Conservation (phyloP, 371 early-diverging fungal genomes). For the Mucor racemosus region DNA sequence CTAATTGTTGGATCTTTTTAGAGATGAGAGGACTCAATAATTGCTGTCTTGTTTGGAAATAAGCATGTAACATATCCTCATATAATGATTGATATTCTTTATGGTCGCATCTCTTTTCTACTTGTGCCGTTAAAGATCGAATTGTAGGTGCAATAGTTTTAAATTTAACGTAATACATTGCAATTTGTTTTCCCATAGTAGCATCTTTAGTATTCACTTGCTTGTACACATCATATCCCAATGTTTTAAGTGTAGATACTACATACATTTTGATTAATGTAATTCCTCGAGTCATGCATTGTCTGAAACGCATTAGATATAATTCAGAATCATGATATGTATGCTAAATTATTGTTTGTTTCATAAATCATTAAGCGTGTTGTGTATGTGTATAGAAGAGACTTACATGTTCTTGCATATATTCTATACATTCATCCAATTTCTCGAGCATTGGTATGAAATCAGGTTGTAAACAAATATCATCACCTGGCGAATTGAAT, state of each 20-base stretch:
- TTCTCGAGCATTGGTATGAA: constrained; percentile 81
- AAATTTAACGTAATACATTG: constrained; percentile 81
- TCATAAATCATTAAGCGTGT: no score
- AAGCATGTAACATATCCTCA: constrained; percentile 75
- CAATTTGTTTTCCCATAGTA: constrained; percentile 44
- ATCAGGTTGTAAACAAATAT: constrained; percentile 73
- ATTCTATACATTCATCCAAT: constrained; percentile 81
- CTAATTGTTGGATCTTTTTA: constrained; percentile 63
- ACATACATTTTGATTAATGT: constrained; percentile 89
- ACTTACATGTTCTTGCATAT: constrained; percentile 74
- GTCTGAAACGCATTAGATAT: constrained; percentile 88
- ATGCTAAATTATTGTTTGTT: constrained; percentile 39
- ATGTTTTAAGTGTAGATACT: constrained; percentile 65
- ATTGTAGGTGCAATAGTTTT: constrained; percentile 67
- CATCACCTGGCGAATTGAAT: constrained; percentile 83
- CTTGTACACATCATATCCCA: constrained; percentile 67
- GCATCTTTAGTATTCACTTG: constrained; percentile 41
- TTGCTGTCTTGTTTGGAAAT: constrained; percentile 72
- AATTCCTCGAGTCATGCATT: constrained; percentile 89
- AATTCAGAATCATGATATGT: constrained; percentile 85
- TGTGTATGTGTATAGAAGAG: neutral
- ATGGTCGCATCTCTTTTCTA: constrained; percentile 75
- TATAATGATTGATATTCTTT: constrained; percentile 79
- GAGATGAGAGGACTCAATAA: constrained; percentile 70
- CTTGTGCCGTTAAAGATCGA: constrained; percentile 66